These are phyloP conservation scores for Thelonectria blattea DNA, from an alignment of 2,329 filamentous ascomycete species.

Conservation along the genomic window DNA sequence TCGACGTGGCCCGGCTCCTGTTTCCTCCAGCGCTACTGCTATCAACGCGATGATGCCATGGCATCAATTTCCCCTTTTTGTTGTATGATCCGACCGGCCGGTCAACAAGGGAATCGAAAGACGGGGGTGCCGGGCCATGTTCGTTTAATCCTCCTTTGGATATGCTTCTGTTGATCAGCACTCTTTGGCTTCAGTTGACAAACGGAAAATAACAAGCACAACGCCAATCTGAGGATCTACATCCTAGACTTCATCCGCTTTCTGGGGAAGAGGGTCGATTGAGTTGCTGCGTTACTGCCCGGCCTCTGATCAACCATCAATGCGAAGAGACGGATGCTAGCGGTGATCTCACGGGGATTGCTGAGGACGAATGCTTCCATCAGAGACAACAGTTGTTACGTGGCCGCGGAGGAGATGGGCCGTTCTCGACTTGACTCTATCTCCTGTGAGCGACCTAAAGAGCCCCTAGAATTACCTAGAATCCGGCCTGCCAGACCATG, in stretches of 20 bases:
- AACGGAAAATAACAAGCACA: conserved; percentile 18
- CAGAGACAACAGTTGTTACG: background rate
- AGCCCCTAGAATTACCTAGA: conserved; percentile 1
- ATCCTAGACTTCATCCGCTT: conserved; percentile 11
- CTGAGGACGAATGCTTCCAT: background rate
- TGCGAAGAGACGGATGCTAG: background rate
- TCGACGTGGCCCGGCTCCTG: conserved; percentile 3
- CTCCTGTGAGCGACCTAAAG: background rate
- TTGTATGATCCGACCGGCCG: conserved; percentile 3
- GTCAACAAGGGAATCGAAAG: conserved; percentile 4
- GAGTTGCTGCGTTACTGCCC: background rate
- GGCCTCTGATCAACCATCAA: background rate
- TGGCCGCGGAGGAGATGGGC: background rate
- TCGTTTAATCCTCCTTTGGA: background rate
- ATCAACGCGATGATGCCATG: conserved; percentile 2
- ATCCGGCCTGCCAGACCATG: conserved; percentile 3
- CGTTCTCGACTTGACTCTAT: background rate
- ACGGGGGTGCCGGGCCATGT: conserved; percentile 10
- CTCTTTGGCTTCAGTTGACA: background rate
- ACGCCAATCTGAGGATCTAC: conserved; percentile 21
- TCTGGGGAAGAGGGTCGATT: conserved; percentile 17
- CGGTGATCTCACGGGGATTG: background rate
- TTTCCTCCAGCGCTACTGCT: background rate
- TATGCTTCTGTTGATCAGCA: conserved; percentile 5
- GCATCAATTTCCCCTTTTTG: conserved; percentile 6